phyloP scores from a whole-genome alignment of 257 asterid species.

The Thymus quinquecostatus region DNA sequence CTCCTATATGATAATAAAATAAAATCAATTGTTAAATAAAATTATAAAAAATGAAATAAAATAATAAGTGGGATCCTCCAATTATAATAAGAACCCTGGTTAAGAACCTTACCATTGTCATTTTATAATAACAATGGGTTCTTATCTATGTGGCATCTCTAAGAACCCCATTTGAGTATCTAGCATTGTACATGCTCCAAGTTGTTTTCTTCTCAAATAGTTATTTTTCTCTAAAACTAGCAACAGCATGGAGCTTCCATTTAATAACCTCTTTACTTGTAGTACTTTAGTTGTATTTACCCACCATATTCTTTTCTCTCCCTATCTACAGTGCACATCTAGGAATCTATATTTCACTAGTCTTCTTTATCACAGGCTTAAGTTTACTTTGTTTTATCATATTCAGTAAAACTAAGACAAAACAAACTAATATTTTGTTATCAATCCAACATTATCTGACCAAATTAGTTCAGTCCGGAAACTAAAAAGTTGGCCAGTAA shows the following conservation, averaged over 20 bases:
- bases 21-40: too few species aligned
- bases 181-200: too few species aligned
- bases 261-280: constrained; percentile 19
- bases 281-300: constrained; percentile 1
- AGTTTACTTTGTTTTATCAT: not conserved
- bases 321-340: not conserved
- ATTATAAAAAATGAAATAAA: too few species aligned
- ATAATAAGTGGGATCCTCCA: too few species aligned
- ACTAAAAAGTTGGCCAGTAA: not conserved
- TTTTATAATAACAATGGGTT: too few species aligned
- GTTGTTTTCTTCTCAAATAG: constrained; percentile 9
- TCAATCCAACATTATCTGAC: not conserved
- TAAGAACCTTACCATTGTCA: too few species aligned
- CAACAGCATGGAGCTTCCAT: not conserved
- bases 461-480: not conserved
- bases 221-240: constrained; percentile 12
- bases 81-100: too few species aligned
- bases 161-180: too few species aligned
- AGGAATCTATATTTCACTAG: not conserved
- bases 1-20: too few species aligned
- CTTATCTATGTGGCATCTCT: too few species aligned
- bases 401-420: not conserved
- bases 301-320: not conserved
- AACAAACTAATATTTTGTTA: constrained; percentile 6
- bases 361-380: not conserved